A percentile compares a stretch with the other conserved stretches of the same genome.
These are phyloP conservation scores for Penstemon eatonii DNA, from an alignment of 257 asterid genomes.

Conservation along the genomic window DNA sequence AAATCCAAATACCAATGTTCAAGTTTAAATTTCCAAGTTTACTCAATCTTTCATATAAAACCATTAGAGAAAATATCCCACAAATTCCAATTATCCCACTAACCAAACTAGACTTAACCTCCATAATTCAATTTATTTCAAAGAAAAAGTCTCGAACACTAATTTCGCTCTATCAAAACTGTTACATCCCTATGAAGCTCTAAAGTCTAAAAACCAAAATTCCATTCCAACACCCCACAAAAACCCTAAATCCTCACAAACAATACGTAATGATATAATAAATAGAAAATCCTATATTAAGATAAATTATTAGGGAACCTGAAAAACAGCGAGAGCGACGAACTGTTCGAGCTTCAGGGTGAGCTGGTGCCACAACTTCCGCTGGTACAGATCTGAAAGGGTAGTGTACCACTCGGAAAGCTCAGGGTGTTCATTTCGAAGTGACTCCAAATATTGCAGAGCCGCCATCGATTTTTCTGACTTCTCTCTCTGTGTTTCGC, in stretches of 20 bases:
- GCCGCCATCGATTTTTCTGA: slow-evolving; percentile 65
- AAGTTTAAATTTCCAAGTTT: neutral
- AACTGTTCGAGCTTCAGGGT: slow-evolving; percentile 93
- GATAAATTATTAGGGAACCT: slow-evolving; percentile 43
- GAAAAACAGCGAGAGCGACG: slow-evolving; percentile 83
- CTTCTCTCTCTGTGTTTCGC: neutral
- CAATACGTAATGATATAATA: slow-evolving; percentile 1
- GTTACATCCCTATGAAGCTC: neutral
- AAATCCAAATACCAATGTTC: neutral
- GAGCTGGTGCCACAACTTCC: slow-evolving; percentile 98
- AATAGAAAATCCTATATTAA: slow-evolving; percentile 12
- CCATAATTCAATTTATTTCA: neutral
- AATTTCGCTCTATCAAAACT: neutral
- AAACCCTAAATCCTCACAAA: neutral
- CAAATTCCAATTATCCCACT: neutral
- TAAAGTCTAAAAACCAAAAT: neutral
- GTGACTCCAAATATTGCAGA: slow-evolving; percentile 67
- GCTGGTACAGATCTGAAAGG: slow-evolving; percentile 96
- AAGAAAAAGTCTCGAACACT: too few species aligned
- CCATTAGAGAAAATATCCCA: slow-evolving; percentile 1
- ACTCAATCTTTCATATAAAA: neutral
- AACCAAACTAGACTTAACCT: neutral
- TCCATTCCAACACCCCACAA: slow-evolving; percentile 16
- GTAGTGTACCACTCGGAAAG: slow-evolving; percentile 82
- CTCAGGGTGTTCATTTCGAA: slow-evolving; percentile 79